Evolutionary conservation across 306 rosid genomes (phyloP).

Genomic region (Heteromeles arbutifolia): DNA sequence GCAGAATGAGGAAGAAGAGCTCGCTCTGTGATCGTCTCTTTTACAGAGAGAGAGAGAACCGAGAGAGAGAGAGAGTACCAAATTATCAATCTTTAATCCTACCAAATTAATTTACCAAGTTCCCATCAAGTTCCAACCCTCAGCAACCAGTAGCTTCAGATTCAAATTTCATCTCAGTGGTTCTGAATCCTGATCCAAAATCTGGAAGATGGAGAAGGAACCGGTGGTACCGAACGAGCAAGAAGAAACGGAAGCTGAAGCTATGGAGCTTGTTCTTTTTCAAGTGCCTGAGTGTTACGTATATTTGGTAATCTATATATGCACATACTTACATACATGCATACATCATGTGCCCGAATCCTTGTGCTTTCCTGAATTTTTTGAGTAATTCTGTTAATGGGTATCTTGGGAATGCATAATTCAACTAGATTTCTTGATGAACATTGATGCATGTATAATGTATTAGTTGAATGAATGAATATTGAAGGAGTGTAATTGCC

Average conservation of each 20-base stretch:
- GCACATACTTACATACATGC: not conserved
- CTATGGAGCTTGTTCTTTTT: conserved; percentile 80
- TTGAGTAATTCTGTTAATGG: conserved; percentile 10
- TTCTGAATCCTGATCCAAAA: conserved; percentile 9
- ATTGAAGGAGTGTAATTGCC: not conserved
- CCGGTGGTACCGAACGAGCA: conserved; percentile 34
- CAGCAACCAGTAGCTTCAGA: conserved; percentile 6
- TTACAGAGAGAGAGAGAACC: not conserved
- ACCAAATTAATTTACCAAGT: conserved; percentile 22
- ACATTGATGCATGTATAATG: not conserved
- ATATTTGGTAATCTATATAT: conserved; percentile 43
- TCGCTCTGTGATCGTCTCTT: not conserved
- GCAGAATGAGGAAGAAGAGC: not conserved
- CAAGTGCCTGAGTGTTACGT: conserved; percentile 95
- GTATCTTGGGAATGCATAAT: conserved; percentile 10
- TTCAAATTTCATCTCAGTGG: conserved; percentile 13
- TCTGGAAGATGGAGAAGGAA: conserved; percentile 55
- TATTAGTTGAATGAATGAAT: not conserved
- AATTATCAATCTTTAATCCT: not conserved
- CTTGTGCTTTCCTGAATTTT: not conserved
- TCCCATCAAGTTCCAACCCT: conserved; percentile 8
- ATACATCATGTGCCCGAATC: not conserved
- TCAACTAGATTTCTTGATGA: not conserved
- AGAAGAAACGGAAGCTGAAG: conserved; percentile 42
- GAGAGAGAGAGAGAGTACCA: not conserved